Base-by-base conservation (phyloP, 2,329 filamentous ascomycete genomes). In the Coniosporium uncinatum region DNA sequence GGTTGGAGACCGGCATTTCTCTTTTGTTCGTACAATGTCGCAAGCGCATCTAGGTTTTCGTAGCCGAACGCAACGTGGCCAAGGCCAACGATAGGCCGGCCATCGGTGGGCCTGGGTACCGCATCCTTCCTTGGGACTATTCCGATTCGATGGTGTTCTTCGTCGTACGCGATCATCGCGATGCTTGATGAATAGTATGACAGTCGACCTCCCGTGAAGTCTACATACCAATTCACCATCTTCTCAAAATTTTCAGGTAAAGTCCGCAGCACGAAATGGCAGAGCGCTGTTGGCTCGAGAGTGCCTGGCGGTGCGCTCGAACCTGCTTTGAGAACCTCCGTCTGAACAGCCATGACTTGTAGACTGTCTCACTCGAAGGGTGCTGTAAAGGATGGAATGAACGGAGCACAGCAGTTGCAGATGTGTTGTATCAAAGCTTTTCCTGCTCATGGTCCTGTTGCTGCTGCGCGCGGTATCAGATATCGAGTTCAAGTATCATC, bases 1-100 rank as follows among this genome's bases (percentile, higher is more conserved):
- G 71, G 71, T 22, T 51, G 14, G 34, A 54, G 50, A 4, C 47
- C 48, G 11, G 44, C 31, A 16, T 36, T 41, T 29, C 51, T 49
- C 14, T 52, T 40, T 40, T 54, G 52, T 2, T 40, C 42, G 27
- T 54, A 54, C 2, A 47, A 43, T n/a, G 45, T 34, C 24, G 45
- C 35, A 13, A 55, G 42, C 17, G 48, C 49, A 16, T 44, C 18
- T 8, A 54, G 41, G 8, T 42, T 46, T 14, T 45, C 35, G 40
- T 47, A 55, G 1, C 49, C 51, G 40, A 55, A 54, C 13, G 53
- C 51, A 22, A 55, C 49, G 37, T 56, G 53, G 42, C 53, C 51
- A 2, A 52, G 39, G 16, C 52, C 52, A 14, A 32, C 37, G 11
- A 42, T 46, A 5, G 34, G 32, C 13, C 19, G 45, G 17, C 40